Conservation (phyloP, 257 asterid genomes). For the Vinca minor region DNA sequence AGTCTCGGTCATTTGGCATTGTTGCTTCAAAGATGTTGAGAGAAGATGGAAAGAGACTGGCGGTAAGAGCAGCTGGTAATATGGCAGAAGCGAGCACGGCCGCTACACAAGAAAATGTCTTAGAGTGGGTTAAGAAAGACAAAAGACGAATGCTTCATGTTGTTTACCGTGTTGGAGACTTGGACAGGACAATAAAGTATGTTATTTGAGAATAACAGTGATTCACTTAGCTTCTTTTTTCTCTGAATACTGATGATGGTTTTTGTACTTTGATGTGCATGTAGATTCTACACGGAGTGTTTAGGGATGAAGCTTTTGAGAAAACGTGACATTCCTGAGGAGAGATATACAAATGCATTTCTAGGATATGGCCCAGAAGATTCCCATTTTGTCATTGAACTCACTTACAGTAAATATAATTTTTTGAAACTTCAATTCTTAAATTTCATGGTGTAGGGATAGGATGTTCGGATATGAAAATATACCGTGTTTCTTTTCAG, state of each 20-base stretch:
- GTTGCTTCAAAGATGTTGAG: conserved; percentile 39
- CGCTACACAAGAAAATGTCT: conserved; percentile 52
- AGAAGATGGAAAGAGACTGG: conserved; percentile 26
- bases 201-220: conserved; percentile 1
- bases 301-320: conserved; percentile 95
- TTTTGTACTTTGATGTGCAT: conserved; percentile 18
- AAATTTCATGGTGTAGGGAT: conserved; percentile 4
- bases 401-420: conserved; percentile 72
- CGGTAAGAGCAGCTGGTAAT: conserved; percentile 47
- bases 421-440: conserved; percentile 11
- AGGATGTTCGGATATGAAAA: conserved; percentile 17
- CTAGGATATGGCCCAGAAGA: conserved; percentile 99
- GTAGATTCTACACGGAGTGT: conserved; percentile 95
- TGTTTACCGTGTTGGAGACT: conserved; percentile 95
- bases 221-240: conserved; percentile 13
- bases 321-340: conserved; percentile 89
- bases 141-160: conserved; percentile 96
- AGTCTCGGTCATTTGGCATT: conserved; percentile 56
- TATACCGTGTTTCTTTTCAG: background rate
- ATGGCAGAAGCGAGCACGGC: conserved; percentile 62
- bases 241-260: conserved; percentile 10
- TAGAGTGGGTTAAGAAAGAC: conserved; percentile 88
- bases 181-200: conserved; percentile 96
- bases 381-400: conserved; percentile 93
- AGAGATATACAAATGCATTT: conserved; percentile 90